Percentiles rank a stretch among this genome's conserved stretches.
These are phyloP conservation scores for Aspergillus cavernicola DNA, from an alignment of 495 filamentous ascomycete genomes.

Conservation along the genomic window DNA sequence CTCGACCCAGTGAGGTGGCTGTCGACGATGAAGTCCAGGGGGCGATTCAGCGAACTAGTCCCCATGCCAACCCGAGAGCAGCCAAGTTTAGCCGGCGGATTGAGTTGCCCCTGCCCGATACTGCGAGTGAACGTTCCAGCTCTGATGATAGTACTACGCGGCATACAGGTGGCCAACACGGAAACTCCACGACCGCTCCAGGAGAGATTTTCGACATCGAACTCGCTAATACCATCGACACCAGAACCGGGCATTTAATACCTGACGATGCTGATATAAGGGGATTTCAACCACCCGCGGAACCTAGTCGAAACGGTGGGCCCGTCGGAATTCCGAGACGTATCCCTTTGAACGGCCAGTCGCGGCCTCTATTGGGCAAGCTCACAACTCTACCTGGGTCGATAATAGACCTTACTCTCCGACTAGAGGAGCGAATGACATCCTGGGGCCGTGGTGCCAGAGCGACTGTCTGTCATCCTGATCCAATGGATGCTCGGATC, in stretches of 20 bases:
- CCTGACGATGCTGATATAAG: conserved; percentile 20
- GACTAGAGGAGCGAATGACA: conserved; percentile 59
- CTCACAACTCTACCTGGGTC: conserved; percentile 43
- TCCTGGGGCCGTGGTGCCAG: conserved; percentile 68
- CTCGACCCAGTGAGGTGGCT: conserved; percentile 25
- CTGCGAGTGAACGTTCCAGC: conserved; percentile 42
- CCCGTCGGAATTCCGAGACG: conserved; percentile 5
- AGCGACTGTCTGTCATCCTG: conserved; percentile 60
- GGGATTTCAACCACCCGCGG: conserved; percentile 18
- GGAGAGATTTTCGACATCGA: conserved; percentile 30
- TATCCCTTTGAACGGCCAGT: conserved; percentile 28
- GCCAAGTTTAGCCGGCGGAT: conserved; percentile 31
- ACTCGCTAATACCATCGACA: conserved; percentile 41
- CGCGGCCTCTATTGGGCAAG: conserved; percentile 41
- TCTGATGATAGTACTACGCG: conserved; percentile 19
- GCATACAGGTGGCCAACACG: neutral
- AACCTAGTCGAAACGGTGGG: conserved; percentile 3
- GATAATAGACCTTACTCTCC: conserved; percentile 53
- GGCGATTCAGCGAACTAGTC: conserved; percentile 5
- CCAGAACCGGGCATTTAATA: conserved; percentile 37
- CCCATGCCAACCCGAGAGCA: conserved; percentile 32
- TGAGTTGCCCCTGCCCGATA: conserved; percentile 40
- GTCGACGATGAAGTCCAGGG: conserved; percentile 7
- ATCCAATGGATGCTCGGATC: conserved; percentile 59
- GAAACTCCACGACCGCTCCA: conserved; percentile 3